Evolutionary conservation across 2,329 filamentous ascomycete species (phyloP).

Genomic region (Penicillium griseofulvum): DNA sequence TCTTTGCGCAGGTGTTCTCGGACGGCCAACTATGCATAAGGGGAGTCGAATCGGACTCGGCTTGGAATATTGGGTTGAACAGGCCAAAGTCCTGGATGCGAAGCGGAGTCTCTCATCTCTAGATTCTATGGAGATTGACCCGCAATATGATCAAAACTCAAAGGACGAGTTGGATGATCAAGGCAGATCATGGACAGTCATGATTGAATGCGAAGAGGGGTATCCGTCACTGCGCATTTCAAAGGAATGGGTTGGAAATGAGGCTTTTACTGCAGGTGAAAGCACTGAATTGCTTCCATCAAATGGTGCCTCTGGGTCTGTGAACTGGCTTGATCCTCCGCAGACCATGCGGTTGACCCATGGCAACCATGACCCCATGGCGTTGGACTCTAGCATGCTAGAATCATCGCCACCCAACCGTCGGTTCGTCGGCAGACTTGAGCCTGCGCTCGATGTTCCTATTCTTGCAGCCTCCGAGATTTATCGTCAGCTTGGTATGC

Average conservation of each 20-base stretch:
- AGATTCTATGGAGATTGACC: slow-evolving; percentile 37
- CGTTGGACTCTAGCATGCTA: slow-evolving; percentile 39
- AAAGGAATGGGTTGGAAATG: slow-evolving; percentile 43
- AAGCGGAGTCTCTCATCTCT: slow-evolving; percentile 25
- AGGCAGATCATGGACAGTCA: slow-evolving; percentile 35
- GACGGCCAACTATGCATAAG: slow-evolving; percentile 43
- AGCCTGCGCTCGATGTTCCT: slow-evolving; percentile 44
- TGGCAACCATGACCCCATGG: slow-evolving; percentile 36
- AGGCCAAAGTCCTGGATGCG: slow-evolving; percentile 34
- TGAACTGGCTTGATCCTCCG: slow-evolving; percentile 43
- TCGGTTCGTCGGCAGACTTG: slow-evolving; percentile 45
- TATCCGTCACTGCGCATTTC: slow-evolving; percentile 45
- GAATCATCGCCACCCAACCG: slow-evolving; percentile 41
- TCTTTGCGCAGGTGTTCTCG: slow-evolving; percentile 42
- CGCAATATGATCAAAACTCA: slow-evolving; percentile 18
- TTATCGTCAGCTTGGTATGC: slow-evolving; percentile 40
- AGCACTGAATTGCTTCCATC: slow-evolving; percentile 24
- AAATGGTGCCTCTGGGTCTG: slow-evolving; percentile 24
- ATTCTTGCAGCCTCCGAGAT: slow-evolving; percentile 43
- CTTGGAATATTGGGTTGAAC: slow-evolving; percentile 44
- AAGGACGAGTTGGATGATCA: slow-evolving; percentile 20
- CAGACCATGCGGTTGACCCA: slow-evolving; percentile 35
- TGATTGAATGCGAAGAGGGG: slow-evolving; percentile 47
- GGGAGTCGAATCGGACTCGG: slow-evolving; percentile 40
- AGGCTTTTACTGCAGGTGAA: slow-evolving; percentile 33